Evolutionary conservation across 106 monocot species (phyloP), one percentile per base, ranked within the genome.

Genomic region (Dendrobium chrysotoxum): DNA sequence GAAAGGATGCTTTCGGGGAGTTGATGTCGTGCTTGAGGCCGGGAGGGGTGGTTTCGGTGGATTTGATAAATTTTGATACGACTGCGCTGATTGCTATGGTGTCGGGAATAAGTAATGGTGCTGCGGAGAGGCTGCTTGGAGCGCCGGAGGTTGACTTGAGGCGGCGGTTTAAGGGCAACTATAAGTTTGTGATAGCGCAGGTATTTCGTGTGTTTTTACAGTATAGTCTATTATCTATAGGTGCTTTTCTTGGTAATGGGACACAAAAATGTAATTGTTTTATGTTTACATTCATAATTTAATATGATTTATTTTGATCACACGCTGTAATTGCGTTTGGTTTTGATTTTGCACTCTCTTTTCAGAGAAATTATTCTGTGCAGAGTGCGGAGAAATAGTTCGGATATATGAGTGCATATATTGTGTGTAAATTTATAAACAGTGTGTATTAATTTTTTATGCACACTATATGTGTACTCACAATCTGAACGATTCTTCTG

Each of bases 71-170:
- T 84, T 93, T 99, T 21, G 99, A 99, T 85, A 99, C 99, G 9
- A 99, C 99, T 0, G 99, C 92, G 12, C 80, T 99, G 87, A 80
- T 99, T 64, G 99, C 99, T 0, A 84, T 93, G 44, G 92, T 99
- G 10, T 99, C 99, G 0, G 95, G 99, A 21, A 99, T 99, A n/a
- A 99, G 99, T 72, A 99, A 99, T 78, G 92, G 93, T 2, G 83
- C 81, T 30, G 77, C 85, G 23, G 81, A 84, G 53, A 65, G 44
- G 70, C 58, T 95, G 74, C 79, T 93, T 11, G 80, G 86, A 25
- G 64, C 66, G 10, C 77, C 86, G 0, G 84, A 95, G 78, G 79
- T 11, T 9, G 88, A 90, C 70, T 79, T 86, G 86, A 85, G 80
- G 38, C 57, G 41, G 64, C 83, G 83, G 79, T 99, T 92, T 75